A percentile compares a stretch with the other conserved stretches of the same genome.
These are phyloP conservation scores for Russula sp. DNA, from an alignment of 768 basidiomycete genomes.

Conservation along the genomic window DNA sequence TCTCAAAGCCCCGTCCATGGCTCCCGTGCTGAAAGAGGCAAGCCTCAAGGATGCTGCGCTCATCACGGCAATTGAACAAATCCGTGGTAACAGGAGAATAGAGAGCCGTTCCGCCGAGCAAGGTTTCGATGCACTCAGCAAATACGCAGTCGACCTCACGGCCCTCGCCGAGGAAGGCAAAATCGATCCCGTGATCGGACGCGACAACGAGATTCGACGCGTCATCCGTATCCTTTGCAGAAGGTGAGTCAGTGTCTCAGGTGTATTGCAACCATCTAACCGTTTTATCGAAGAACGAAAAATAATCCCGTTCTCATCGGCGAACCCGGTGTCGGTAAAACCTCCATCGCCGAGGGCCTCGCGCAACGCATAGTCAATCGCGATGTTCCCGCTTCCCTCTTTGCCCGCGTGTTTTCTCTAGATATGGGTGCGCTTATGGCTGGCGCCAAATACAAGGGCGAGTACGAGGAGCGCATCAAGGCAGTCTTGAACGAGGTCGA, in stretches of 20 bases:
- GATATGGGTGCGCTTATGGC: constrained; percentile 97
- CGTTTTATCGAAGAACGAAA: constrained; percentile 60
- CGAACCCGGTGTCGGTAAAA: constrained; percentile 94
- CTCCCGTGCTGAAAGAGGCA: constrained; percentile 67
- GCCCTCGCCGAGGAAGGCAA: constrained; percentile 86
- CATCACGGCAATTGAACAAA: constrained; percentile 71
- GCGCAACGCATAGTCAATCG: constrained; percentile 93
- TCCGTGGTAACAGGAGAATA: constrained; percentile 77
- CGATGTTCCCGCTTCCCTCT: constrained; percentile 74
- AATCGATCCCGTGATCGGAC: constrained; percentile 91
- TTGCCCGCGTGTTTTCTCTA: constrained; percentile 73
- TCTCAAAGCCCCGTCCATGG: constrained; percentile 64
- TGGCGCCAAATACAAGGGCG: constrained; percentile 87
- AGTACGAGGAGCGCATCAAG: constrained; percentile 96
- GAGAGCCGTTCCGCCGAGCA: constrained; percentile 85
- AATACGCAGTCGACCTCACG: constrained; percentile 85
- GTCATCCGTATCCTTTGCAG: constrained; percentile 78
- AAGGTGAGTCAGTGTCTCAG: constrained; percentile 38
- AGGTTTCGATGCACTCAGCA: constrained; percentile 88
- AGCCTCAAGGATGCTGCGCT: constrained; percentile 63
- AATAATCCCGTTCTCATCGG: constrained; percentile 97
- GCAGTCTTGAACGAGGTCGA: constrained; percentile 89
- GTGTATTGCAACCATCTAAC: neutral
- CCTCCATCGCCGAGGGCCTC: constrained; percentile 90
- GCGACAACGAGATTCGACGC: constrained; percentile 88